phyloP scores from a whole-genome alignment of 345 rosid species.

The Mallotus nudiflorus region DNA sequence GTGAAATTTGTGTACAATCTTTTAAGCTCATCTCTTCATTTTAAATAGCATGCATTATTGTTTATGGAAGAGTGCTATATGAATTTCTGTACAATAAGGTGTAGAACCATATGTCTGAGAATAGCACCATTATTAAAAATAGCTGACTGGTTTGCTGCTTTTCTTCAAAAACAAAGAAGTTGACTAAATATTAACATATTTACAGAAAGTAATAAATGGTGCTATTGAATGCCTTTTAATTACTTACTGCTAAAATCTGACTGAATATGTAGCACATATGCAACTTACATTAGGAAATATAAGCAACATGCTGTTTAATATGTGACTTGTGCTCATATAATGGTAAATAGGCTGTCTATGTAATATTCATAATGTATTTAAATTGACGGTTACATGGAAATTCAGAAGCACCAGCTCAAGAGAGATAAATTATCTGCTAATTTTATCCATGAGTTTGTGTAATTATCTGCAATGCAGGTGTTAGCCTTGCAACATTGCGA shows the following conservation, averaged over 20 bases:
- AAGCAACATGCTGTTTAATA: constrained; percentile 2
- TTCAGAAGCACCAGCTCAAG: constrained; percentile 1
- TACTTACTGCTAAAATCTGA: background rate
- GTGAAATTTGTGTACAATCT: background rate
- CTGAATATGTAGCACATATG: background rate
- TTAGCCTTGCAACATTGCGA: constrained; percentile 15
- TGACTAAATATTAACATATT: too few species aligned
- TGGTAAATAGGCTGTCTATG: background rate
- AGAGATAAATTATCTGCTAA: background rate
- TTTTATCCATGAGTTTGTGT: background rate
- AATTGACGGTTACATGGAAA: background rate
- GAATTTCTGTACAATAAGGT: background rate
- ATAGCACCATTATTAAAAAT: constrained; percentile 3
- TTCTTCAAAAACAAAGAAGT: background rate
- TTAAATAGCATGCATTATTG: background rate
- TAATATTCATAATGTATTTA: background rate
- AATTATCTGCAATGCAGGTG: constrained; percentile 19
- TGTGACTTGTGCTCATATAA: background rate
- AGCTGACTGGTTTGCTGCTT: background rate
- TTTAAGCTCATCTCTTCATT: background rate
- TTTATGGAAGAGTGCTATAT: background rate
- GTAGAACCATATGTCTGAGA: background rate
- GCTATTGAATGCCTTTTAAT: background rate
- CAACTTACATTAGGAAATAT: background rate
- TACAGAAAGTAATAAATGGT: background rate